Evolutionary conservation across 2,329 filamentous ascomycete genomes (phyloP), one percentile per base, ranked within the genome.

Genomic region (Aspergillus cejpii): DNA sequence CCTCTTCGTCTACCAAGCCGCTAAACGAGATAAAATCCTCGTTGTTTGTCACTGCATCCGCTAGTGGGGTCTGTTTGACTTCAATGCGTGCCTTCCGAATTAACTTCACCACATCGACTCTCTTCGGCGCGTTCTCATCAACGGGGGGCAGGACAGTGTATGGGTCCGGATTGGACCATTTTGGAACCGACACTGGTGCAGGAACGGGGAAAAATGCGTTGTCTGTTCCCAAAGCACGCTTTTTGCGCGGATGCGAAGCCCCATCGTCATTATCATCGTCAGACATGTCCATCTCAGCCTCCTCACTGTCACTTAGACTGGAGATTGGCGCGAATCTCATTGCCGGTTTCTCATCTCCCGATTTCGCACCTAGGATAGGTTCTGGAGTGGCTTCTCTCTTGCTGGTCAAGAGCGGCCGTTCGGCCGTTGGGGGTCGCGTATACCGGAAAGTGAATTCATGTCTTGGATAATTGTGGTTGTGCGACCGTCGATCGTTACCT

Each of bases 141-240:
- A 83, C 79, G 5, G 88, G 89, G 6, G 91, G 91, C 7, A 95
- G 73, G 2, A 81, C 85, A 5, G 87, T 94, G 66, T 97, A 96
- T 0, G 90, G 89, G 63, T 97, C 91, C 3, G 91, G 90, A 56
- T 97, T 97, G 3, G 89, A 95, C 91, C 91, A 97, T 64, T 85
- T 89, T 2, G 89, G 88, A 4, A 63, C 69, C 34, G 61, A 58
- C 12, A 52, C 44, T 8, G 51, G 43, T 6, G 48, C 39, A 8
- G 63, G 67, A 42, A 58, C 54, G 11, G 56, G 39, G 26, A 48
- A 40, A 10, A 45, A 46, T 5, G 46, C 42, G 23, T 51, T 50
- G 19, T 59, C 53, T 11, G 51, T 39, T 33, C 58, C 61, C 5
- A 64, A n/a, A 3, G 59, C 63, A 45, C 61, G 64, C 51, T 60